These are phyloP conservation scores for Salix suchowensis DNA, from an alignment of 345 rosid genomes.

Conservation along the genomic window DNA sequence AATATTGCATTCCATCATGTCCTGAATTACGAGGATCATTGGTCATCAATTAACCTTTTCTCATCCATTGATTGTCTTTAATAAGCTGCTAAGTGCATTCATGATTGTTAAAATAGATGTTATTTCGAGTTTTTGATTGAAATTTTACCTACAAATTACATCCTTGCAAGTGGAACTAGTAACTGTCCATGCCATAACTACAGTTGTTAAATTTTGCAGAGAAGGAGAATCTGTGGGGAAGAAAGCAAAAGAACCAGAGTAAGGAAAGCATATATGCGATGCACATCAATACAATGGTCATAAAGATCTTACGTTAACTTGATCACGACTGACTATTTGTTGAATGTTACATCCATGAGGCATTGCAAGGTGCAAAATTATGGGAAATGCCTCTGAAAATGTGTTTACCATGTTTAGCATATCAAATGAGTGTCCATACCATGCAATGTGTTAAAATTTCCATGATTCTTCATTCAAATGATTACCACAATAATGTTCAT, in stretches of 20 bases:
- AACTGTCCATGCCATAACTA: neutral
- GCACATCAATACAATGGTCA: neutral
- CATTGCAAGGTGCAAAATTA: neutral
- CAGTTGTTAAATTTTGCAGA: slow-evolving; percentile 22
- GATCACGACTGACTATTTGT: neutral
- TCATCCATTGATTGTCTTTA: neutral
- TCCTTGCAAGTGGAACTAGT: neutral
- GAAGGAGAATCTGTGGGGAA: slow-evolving; percentile 20
- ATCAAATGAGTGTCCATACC: neutral
- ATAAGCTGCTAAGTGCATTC: slow-evolving; percentile 4
- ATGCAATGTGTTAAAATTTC: neutral
- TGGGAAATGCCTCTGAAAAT: neutral
- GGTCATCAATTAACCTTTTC: neutral
- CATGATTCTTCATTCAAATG: neutral
- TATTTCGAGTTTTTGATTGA: neutral
- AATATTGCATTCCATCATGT: neutral
- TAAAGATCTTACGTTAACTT: neutral
- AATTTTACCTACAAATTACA: neutral
- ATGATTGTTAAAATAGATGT: neutral
- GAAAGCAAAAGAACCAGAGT: slow-evolving; percentile 41
- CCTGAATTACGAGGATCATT: neutral
- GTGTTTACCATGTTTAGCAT: neutral
- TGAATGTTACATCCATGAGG: neutral
- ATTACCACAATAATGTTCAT: neutral
- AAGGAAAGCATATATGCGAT: slow-evolving; percentile 14